A percentile compares a stretch with the other conserved stretches of the same genome.
Conservation (phyloP, 208 protist genomes). For the Acanthamoeba healyi region DNA sequence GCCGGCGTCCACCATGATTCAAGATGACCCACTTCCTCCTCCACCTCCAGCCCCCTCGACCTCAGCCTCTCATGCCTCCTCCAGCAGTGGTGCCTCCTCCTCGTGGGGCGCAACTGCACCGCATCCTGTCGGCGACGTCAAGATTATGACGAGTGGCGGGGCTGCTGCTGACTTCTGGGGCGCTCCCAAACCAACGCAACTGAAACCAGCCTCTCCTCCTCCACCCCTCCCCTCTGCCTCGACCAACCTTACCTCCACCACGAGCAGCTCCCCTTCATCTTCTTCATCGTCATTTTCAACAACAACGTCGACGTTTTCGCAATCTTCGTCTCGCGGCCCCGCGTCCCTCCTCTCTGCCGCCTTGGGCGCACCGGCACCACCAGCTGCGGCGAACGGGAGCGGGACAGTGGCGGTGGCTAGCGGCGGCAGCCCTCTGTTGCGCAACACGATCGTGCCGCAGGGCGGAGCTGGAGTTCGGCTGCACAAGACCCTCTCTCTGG, state of each 20-base stretch:
- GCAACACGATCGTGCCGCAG: conserved; percentile 49
- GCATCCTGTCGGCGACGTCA: not conserved
- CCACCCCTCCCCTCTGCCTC: not conserved
- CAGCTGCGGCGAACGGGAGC: too few species aligned
- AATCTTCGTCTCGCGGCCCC: not conserved
- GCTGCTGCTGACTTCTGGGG: not conserved
- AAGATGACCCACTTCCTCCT: not conserved
- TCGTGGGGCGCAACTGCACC: not conserved
- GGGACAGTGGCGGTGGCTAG: not conserved
- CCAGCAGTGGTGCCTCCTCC: too few species aligned
- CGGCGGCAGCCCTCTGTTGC: conserved; percentile 47
- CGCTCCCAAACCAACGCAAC: not conserved
- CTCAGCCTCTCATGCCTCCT: too few species aligned
- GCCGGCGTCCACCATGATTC: not conserved
- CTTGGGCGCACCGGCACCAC: not conserved
- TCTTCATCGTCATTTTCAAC: not conserved
- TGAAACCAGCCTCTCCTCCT: not conserved
- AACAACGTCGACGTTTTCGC: too few species aligned
- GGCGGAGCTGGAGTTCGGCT: conserved; percentile 22
- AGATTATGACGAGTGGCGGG: not conserved
- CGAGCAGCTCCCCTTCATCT: not conserved
- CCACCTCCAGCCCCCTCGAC: not conserved
- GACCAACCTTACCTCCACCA: not conserved
- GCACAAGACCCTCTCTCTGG: conserved; percentile 46
- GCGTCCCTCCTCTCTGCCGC: not conserved